Base-by-base conservation (phyloP, 1,284 basidiomycete genomes). In the Dichomitus squalens region DNA sequence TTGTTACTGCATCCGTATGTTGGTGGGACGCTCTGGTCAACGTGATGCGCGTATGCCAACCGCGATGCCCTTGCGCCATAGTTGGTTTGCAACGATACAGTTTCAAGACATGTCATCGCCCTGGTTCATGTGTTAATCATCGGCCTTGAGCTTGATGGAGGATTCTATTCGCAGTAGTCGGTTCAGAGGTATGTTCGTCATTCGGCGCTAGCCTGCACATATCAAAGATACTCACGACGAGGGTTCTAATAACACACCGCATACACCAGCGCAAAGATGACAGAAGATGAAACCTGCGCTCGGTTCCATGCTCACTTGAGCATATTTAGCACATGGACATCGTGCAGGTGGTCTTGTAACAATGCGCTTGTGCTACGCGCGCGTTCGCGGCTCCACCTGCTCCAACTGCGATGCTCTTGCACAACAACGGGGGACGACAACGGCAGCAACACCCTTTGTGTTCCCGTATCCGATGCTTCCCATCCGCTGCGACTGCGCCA, bases 381-480 rank as follows among this genome's bases (percentile, higher is more conserved):
- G 46, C 23, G 36, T 39, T n/a, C 16, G 49, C 46, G 43, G 43
- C 61, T 41, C 61, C 61, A 63, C 61, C 36, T 23, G 55, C 61
- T 63, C 61, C 61, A 63, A 53, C 48, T 51, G 55, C 55, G 49
- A 59, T 63, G 61, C 57, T 36, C 21, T 35, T 59, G 48, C 58
- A 21, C 53, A 53, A 63, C 61, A 58, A 63, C 61, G 61, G 54
- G 61, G 50, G 23, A 23, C 50, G 44, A 44, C 51, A 41, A 21
- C 31, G 48, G 29, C 25, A 4, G 41, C 53, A 51, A 52, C 41
- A 21, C 40, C 49, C 41, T 47, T 36, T 35, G 41, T 35, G 27
- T 8, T 23, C 3, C 23, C 27, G 5, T 36, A 31, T 33, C 48
- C 48, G 25, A 36, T 7, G 48, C 20, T 23, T 4, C 18, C 25